These are phyloP conservation scores for Balakata baccata DNA, from an alignment of 345 rosid species.

Conservation along the genomic window DNA sequence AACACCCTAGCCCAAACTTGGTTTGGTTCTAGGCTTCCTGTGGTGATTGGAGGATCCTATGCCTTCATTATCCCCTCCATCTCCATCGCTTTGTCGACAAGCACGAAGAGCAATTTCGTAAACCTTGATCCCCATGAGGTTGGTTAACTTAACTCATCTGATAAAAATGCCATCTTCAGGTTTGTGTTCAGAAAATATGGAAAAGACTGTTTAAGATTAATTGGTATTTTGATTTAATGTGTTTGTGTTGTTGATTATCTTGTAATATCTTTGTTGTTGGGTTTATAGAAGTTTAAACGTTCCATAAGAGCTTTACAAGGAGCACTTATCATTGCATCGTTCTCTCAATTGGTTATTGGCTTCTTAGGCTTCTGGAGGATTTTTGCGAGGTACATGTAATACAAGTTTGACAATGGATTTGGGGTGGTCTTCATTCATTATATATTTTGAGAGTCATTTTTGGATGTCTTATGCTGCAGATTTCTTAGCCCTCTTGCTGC, in stretches of 20 bases:
- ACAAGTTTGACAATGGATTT: neutral
- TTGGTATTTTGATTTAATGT: neutral
- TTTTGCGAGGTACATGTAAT: slow-evolving; percentile 45
- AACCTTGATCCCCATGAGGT: slow-evolving; percentile 56
- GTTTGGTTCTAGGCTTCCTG: slow-evolving; percentile 81
- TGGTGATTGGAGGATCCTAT: slow-evolving; percentile 75
- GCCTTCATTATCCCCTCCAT: slow-evolving; percentile 66
- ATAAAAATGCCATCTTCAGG: neutral
- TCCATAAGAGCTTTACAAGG: slow-evolving; percentile 77
- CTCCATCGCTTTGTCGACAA: slow-evolving; percentile 55
- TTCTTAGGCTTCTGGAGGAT: slow-evolving; percentile 85
- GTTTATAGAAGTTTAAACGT: slow-evolving; percentile 53
- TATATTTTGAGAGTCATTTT: no score
- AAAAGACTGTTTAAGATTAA: neutral
- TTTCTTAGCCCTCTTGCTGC: slow-evolving; percentile 78
- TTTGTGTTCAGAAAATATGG: neutral
- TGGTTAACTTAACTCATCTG: slow-evolving; percentile 9
- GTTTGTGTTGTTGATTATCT: neutral
- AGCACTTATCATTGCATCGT: slow-evolving; percentile 67
- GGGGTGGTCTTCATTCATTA: neutral
- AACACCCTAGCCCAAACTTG: slow-evolving; percentile 66
- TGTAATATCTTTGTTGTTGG: slow-evolving; percentile 4
- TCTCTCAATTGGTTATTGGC: slow-evolving; percentile 57
- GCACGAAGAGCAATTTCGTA: slow-evolving; percentile 18
- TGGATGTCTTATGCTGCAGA: slow-evolving; percentile 35